Evolutionary conservation across 805 yeast species (phyloP).

Genomic region (Yarrowia yakushimensis): DNA sequence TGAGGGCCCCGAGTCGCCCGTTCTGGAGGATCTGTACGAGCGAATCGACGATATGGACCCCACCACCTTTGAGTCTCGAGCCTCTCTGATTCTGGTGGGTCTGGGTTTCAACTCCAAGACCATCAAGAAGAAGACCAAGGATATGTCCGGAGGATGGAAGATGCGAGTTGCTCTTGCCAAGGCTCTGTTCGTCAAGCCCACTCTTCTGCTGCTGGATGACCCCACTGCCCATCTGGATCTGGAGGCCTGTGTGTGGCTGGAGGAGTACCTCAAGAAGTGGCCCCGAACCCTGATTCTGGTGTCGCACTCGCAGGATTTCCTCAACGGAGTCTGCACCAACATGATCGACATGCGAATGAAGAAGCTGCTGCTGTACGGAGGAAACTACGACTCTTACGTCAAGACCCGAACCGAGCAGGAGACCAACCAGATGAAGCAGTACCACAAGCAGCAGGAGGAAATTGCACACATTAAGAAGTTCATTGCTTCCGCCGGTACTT

Average conservation of each 20-base stretch:
- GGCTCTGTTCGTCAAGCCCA: slow-evolving; percentile 97
- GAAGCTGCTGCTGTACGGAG: slow-evolving; percentile 76
- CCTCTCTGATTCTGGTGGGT: slow-evolving; percentile 94
- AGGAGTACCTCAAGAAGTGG: slow-evolving; percentile 91
- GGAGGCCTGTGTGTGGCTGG: slow-evolving; percentile 99
- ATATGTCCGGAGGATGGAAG: slow-evolving; percentile 99
- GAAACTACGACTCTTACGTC: slow-evolving; percentile 95
- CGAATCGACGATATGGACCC: slow-evolving; percentile 96
- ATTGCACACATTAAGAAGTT: slow-evolving; percentile 96
- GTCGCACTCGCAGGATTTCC: slow-evolving; percentile 98
- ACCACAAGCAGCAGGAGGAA: slow-evolving; percentile 97
- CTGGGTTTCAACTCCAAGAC: slow-evolving; percentile 88
- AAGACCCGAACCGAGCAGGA: slow-evolving; percentile 93
- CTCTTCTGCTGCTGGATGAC: slow-evolving; percentile 89
- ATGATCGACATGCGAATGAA: slow-evolving; percentile 96
- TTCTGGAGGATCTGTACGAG: slow-evolving; percentile 86
- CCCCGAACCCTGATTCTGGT: slow-evolving; percentile 91
- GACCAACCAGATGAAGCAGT: slow-evolving; percentile 97
- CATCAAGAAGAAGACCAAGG: slow-evolving; percentile 90
- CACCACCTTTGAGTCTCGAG: slow-evolving; percentile 91
- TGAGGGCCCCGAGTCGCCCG: slow-evolving; percentile 90
- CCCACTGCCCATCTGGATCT: slow-evolving; percentile 99
- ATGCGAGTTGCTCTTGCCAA: slow-evolving; percentile 99
- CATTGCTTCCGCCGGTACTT: slow-evolving; percentile 99
- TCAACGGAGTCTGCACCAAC: slow-evolving; percentile 96